Base-by-base conservation (phyloP, 768 basidiomycete species). In the Sporobolomyces roseus region DNA sequence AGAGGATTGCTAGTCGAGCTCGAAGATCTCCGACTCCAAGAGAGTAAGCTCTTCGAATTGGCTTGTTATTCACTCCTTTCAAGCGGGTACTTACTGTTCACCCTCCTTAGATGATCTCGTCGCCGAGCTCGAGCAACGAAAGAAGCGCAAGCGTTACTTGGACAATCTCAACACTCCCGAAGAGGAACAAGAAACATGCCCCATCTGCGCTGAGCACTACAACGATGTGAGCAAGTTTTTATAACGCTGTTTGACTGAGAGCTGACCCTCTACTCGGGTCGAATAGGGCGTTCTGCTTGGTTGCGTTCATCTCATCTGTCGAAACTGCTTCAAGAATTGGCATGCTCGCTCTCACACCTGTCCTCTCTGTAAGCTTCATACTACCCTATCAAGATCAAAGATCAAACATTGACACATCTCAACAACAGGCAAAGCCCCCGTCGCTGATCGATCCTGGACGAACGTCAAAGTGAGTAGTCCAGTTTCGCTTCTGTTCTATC, bases 351-450 rank as follows among this genome's bases (percentile, higher is more conserved):
- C 63, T 0, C 23, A 35, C 9, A 68, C 58, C 2, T 76, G 75
- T 32, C 72, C 75, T 3, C 43, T 76, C 21, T 76, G 75, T 67
- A 66, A n/a, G n/a, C n/a, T n/a, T n/a, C n/a, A n/a, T n/a, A n/a
- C n/a, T n/a, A n/a, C n/a, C n/a, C n/a, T n/a, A n/a, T n/a, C n/a
- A n/a, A n/a, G n/a, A n/a, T n/a, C n/a, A n/a, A n/a, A n/a, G n/a
- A n/a, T n/a, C n/a, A n/a, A n/a, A n/a, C n/a, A n/a, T n/a, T n/a
- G n/a, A n/a, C n/a, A n/a, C n/a, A n/a, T n/a, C n/a, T n/a, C n/a
- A n/a, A n/a, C n/a, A n/a, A n/a, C n/a, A n/a, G n/a, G n/a, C n/a
- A n/a, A 64, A 41, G 45, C 62, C 19, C 8, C 13, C 4, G 60
- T 73, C 49, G 7, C 9, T 1, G 29, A 52, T 0, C 63, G 71